Conservation (phyloP, 2,329 filamentous ascomycete species). For the Sclerotinia glacialis region DNA sequence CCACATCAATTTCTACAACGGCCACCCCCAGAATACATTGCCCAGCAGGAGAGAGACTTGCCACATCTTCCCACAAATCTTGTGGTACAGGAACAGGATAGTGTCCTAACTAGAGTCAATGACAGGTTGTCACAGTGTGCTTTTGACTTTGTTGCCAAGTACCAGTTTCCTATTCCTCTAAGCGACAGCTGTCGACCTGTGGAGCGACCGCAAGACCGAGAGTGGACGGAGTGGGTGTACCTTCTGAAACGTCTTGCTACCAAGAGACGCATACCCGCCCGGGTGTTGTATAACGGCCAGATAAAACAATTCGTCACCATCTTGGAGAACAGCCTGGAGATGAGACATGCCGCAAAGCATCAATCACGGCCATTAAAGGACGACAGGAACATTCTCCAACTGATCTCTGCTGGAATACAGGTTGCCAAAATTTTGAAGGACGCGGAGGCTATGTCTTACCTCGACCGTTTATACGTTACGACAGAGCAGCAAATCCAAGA, state of each 20-base stretch:
- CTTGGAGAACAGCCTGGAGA: conserved; percentile 82
- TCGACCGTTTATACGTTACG: conserved; percentile 77
- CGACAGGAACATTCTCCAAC: conserved; percentile 82
- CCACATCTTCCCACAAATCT: conserved; percentile 81
- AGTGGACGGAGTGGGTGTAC: conserved; percentile 93
- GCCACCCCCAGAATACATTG: conserved; percentile 67
- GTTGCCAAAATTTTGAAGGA: conserved; percentile 86
- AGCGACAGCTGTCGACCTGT: conserved; percentile 74
- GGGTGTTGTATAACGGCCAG: conserved; percentile 82
- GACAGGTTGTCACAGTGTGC: conserved; percentile 81
- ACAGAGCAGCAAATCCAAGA: conserved; percentile 78
- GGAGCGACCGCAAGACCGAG: conserved; percentile 70
- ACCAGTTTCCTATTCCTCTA: conserved; percentile 83
- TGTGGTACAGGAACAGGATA: conserved; percentile 79
- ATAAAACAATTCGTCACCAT: conserved; percentile 91
- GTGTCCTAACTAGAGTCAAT: conserved; percentile 76
- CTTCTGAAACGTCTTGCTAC: conserved; percentile 81
- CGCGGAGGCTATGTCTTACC: conserved; percentile 34
- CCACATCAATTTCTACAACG: conserved; percentile 78
- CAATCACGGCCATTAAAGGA: conserved; percentile 81
- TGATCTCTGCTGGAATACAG: conserved; percentile 83
- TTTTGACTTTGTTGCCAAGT: conserved; percentile 87
- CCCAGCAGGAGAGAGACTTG: conserved; percentile 74
- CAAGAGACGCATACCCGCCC: conserved; percentile 78
- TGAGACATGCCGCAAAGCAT: conserved; percentile 81